A percentile compares a stretch with the other conserved stretches of the same genome.
Conservation (phyloP, 1,139 yeast species). For the Wickerhamiella infanticola region DNA sequence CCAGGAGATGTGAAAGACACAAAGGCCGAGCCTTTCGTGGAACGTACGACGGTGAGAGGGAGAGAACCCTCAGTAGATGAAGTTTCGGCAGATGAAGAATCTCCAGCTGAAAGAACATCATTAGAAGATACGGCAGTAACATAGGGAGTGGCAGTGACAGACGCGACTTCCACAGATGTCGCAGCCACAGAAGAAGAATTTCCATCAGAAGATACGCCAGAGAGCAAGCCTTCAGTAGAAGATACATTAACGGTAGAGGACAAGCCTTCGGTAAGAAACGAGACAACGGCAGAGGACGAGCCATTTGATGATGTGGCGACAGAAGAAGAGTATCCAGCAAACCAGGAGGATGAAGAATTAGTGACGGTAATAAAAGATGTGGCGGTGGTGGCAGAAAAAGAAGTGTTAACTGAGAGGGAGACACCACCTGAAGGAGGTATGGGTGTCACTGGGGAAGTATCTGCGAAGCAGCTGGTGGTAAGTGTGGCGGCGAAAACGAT, state of each 20-base stretch:
- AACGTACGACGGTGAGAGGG: too few species aligned
- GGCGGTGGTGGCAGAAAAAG: too few species aligned
- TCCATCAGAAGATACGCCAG: background rate
- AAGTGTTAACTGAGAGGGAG: too few species aligned
- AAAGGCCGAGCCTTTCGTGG: background rate
- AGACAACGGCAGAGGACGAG: background rate
- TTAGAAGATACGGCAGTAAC: background rate
- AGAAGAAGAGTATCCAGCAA: too few species aligned
- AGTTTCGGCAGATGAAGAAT: conserved; percentile 4
- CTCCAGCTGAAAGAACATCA: background rate
- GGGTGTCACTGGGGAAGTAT: too few species aligned
- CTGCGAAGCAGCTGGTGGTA: too few species aligned
- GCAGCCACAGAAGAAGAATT: background rate
- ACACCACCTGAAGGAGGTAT: too few species aligned
- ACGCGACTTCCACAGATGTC: conserved; percentile 4
- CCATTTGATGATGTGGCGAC: background rate
- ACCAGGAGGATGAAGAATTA: too few species aligned
- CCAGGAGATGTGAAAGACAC: background rate
- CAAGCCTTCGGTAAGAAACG: background rate
- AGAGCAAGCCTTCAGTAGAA: background rate
- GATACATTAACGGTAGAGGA: background rate
- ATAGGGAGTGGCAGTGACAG: conserved; percentile 4
- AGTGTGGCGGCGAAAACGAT: too few species aligned
- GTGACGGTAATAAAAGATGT: too few species aligned
- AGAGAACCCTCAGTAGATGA: background rate